These are phyloP conservation scores for Nakazawaea sp. DNA, from an alignment of 805 yeast genomes.

Conservation along the genomic window DNA sequence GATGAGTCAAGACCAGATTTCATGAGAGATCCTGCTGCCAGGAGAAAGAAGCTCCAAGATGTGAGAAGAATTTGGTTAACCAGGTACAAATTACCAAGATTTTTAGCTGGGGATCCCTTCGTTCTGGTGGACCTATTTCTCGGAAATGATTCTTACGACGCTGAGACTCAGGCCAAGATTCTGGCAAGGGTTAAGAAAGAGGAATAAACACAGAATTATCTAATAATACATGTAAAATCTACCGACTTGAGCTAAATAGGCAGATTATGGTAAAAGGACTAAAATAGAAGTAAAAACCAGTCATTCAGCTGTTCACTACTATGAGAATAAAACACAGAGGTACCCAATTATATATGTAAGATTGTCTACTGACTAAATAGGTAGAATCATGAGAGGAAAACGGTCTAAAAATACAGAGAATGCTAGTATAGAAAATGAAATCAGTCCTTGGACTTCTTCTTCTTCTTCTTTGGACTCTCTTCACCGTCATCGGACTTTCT, in stretches of 20 bases:
- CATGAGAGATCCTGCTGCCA: not conserved
- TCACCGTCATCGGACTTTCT: constrained; percentile 26
- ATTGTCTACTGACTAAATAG: no score
- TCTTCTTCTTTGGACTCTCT: constrained; percentile 27
- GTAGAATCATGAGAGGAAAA: no score
- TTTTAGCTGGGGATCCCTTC: constrained; percentile 1
- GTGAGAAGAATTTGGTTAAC: constrained; percentile 7
- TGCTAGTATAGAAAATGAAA: not conserved
- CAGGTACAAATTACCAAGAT: constrained; percentile 5
- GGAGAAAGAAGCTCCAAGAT: not conserved
- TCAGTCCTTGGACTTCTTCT: constrained; percentile 28
- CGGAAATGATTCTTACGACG: constrained; percentile 1
- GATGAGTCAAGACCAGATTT: not conserved
- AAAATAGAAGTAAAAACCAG: no score
- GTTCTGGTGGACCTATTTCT: not conserved
- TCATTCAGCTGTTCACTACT: no score
- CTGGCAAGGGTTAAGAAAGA: no score
- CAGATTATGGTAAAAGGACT: no score
- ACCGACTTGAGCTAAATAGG: no score
- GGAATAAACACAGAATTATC: no score
- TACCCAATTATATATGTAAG: no score
- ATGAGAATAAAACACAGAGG: no score
- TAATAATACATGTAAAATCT: no score
- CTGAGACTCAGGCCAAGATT: no score
- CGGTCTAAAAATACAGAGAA: not conserved